phyloP scores from a whole-genome alignment of 2,329 filamentous ascomycete genomes.

The Kalmusia sp. region DNA sequence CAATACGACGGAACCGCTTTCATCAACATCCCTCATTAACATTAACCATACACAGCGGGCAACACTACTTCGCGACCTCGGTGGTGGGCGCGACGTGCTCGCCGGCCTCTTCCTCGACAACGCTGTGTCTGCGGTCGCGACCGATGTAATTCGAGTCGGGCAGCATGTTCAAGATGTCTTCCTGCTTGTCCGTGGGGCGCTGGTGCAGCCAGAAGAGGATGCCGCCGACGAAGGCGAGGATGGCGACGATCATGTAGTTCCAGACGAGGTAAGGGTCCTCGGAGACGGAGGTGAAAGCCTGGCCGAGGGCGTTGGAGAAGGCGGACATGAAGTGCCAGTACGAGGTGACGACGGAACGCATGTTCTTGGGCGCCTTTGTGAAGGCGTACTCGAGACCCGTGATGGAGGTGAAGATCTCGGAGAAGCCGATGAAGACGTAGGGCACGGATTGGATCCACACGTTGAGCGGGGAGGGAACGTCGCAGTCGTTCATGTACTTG shows the following conservation, averaged over 20 bases:
- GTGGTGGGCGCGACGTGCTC: no score
- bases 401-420: slow-evolving; percentile 65
- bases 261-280: slow-evolving; percentile 72
- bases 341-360: slow-evolving; percentile 76
- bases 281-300: slow-evolving; percentile 69
- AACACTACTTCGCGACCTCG: no score
- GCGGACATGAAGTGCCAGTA: slow-evolving; percentile 76
- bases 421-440: slow-evolving; percentile 62
- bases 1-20: no score
- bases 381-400: slow-evolving; percentile 78
- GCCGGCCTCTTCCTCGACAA: slow-evolving; percentile 20
- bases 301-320: slow-evolving; percentile 72
- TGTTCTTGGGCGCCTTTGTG: slow-evolving; percentile 79
- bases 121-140: slow-evolving; percentile 36
- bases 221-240: slow-evolving; percentile 69
- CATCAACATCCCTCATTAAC: no score
- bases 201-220: slow-evolving; percentile 73
- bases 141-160: slow-evolving; percentile 45
- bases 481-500: slow-evolving; percentile 61
- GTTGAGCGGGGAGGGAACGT: slow-evolving; percentile 65
- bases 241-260: slow-evolving; percentile 72
- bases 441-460: slow-evolving; percentile 63
- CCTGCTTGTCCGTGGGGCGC: slow-evolving; percentile 68
- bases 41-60: no score
- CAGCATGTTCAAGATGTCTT: slow-evolving; percentile 73